phyloP scores from a whole-genome alignment of 805 yeast genomes.

The Candida maesae region DNA sequence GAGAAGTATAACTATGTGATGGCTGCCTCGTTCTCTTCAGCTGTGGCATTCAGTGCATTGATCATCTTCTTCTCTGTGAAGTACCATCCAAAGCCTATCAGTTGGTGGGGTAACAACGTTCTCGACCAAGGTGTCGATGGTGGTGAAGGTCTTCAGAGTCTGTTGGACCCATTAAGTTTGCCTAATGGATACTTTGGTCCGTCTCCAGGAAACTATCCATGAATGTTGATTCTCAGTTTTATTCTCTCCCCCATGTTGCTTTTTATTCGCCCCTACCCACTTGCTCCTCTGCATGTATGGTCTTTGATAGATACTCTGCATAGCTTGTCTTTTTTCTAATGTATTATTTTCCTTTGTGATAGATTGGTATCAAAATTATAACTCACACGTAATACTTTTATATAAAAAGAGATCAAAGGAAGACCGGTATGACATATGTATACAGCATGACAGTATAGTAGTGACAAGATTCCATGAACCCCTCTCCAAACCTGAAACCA shows the following conservation, averaged over 20 bases:
- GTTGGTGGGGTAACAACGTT: slow-evolving; percentile 62
- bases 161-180: slow-evolving; percentile 3
- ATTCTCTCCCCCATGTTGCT: neutral
- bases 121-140: slow-evolving; percentile 17
- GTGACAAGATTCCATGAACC: too few species aligned
- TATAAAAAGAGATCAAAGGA: too few species aligned
- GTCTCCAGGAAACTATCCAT: slow-evolving; percentile 7
- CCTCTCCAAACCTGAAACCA: too few species aligned
- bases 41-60: slow-evolving; percentile 53
- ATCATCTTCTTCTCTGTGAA: slow-evolving; percentile 47
- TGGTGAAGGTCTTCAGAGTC: slow-evolving; percentile 13
- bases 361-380: too few species aligned
- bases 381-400: too few species aligned
- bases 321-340: too few species aligned
- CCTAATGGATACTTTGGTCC: slow-evolving; percentile 12
- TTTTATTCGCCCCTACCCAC: too few species aligned
- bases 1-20: slow-evolving; percentile 44
- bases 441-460: too few species aligned
- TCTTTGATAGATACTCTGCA: neutral
- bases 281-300: too few species aligned
- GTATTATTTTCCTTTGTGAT: too few species aligned
- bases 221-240: too few species aligned
- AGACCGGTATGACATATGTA: too few species aligned
- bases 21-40: slow-evolving; percentile 53
- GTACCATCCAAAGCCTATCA: slow-evolving; percentile 37